Conservation (phyloP, 2,329 filamentous ascomycete genomes). For the Colletotrichum musae region DNA sequence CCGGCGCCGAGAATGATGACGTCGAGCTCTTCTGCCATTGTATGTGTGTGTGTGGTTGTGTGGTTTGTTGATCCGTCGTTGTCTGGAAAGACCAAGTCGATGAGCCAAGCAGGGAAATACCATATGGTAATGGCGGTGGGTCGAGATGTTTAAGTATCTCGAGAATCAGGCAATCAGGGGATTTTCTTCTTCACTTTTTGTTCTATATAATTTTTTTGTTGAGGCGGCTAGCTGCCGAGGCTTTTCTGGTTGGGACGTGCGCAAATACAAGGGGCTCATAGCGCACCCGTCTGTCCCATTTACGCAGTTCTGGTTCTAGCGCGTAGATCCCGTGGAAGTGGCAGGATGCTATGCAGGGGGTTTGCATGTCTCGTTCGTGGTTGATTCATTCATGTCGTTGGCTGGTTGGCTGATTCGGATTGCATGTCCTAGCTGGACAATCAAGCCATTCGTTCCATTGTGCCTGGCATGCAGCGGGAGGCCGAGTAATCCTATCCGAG, state of each 20-base stretch:
- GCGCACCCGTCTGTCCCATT: too few relatives aligned
- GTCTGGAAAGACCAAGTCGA: not conserved
- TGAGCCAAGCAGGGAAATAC: too few relatives aligned
- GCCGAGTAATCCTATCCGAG: not conserved
- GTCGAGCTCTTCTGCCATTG: conserved; percentile 55
- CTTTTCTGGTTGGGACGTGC: conserved; percentile 29
- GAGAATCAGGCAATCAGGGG: not conserved
- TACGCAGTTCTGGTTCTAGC: too few relatives aligned
- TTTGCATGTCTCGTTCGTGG: conserved; percentile 25
- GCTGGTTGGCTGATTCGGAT: conserved; percentile 12
- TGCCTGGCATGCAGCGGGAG: not conserved
- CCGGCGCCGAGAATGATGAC: conserved; percentile 79
- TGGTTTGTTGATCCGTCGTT: not conserved
- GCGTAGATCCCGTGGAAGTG: conserved; percentile 15
- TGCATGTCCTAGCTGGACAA: not conserved
- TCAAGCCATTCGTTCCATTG: not conserved
- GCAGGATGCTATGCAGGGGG: conserved; percentile 20
- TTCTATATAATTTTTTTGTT: conserved; percentile 9
- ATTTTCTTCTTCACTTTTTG: not conserved
- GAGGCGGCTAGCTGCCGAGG: conserved; percentile 26
- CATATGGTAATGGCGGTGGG: not conserved
- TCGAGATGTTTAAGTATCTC: conserved; percentile 1
- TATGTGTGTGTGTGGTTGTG: not conserved
- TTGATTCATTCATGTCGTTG: not conserved
- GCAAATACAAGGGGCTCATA: not conserved